Conservation (phyloP, 2,329 filamentous ascomycete genomes). For the Trichoderma breve region DNA sequence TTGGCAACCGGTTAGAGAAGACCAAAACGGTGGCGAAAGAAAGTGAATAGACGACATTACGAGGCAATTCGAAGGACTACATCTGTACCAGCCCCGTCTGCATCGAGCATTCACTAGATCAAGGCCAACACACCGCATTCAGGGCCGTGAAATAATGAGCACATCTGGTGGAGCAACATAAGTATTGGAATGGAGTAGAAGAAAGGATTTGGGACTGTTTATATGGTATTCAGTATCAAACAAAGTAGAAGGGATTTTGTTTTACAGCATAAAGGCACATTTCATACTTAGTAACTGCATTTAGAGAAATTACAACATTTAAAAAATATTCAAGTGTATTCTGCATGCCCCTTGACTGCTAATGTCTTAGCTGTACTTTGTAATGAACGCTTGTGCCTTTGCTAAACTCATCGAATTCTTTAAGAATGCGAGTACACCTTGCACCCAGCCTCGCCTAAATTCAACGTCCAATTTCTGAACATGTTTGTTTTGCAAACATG, state of each 20-base stretch:
- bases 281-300: not conserved
- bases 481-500: not conserved
- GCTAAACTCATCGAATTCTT: not conserved
- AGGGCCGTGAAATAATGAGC: not conserved
- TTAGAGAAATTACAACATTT: not conserved
- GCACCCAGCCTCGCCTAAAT: not conserved
- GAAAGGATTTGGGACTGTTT: not conserved
- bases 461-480: not conserved
- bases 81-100: not conserved
- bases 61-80: accelerated
- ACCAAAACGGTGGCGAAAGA: not conserved
- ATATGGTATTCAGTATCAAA: not conserved
- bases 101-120: not conserved
- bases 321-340: not conserved
- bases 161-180: not conserved
- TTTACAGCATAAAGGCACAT: not conserved
- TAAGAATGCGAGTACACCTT: not conserved
- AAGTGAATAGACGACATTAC: not conserved
- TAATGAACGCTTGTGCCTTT: not conserved
- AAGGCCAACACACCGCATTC: not conserved
- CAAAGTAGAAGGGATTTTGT: not conserved
- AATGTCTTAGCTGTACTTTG: not conserved
- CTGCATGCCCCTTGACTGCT: accelerated
- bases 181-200: not conserved
- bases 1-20: not conserved